Conservation (phyloP, 768 basidiomycete species). For the Tricholoma terreum region DNA sequence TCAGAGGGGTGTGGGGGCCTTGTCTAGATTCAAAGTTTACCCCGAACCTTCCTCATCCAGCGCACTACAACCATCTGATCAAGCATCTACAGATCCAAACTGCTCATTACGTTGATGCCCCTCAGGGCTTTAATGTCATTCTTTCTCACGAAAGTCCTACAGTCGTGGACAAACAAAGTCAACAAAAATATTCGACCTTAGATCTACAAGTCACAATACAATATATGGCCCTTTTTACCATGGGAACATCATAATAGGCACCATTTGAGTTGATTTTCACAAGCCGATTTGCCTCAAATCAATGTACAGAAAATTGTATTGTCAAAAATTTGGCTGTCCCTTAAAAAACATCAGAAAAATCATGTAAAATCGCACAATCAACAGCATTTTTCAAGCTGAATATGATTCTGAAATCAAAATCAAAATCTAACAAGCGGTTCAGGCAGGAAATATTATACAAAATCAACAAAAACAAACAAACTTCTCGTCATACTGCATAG, state of each 20-base stretch:
- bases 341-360: conserved; percentile 7
- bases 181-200: not conserved
- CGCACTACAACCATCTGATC: too few species aligned
- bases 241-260: not conserved
- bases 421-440: not conserved
- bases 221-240: not conserved
- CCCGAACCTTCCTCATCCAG: too few species aligned
- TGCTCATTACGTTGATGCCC: too few species aligned
- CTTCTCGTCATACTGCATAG: not conserved
- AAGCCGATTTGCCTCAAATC: not conserved
- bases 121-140: too few species aligned
- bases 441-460: not conserved
- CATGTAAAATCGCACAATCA: conserved; percentile 4
- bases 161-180: conserved; percentile 4
- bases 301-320: not conserved
- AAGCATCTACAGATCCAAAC: too few species aligned
- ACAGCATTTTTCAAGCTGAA: conserved; percentile 1
- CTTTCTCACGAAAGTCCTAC: too few species aligned
- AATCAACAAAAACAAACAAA: not conserved
- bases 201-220: not conserved
- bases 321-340: conserved; percentile 2
- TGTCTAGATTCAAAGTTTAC: too few species aligned
- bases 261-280: too few species aligned
- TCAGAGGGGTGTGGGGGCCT: too few species aligned
- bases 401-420: not conserved